Percentiles rank a stretch among this genome's conserved stretches.
These are phyloP conservation scores for Meripilus lineatus DNA, from an alignment of 1,284 basidiomycete genomes.

Conservation along the genomic window DNA sequence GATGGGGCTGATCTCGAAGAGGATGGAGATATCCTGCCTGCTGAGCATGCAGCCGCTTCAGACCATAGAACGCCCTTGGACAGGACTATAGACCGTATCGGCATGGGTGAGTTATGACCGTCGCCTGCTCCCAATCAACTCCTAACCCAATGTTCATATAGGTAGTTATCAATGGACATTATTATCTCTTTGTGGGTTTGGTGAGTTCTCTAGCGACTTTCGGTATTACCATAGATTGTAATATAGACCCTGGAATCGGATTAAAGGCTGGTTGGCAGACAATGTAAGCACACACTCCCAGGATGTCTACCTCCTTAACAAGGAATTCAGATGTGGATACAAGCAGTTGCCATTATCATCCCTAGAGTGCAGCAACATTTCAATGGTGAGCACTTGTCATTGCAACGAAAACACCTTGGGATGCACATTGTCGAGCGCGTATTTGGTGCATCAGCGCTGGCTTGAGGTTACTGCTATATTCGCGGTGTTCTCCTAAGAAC, in stretches of 20 bases:
- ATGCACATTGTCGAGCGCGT: too few species aligned
- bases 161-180: constrained; percentile 79
- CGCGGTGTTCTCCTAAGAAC: too few species aligned
- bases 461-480: too few species aligned
- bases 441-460: too few species aligned
- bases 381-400: constrained; percentile 58
- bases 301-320: constrained; percentile 23
- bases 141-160: constrained; percentile 18
- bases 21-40: constrained; percentile 35
- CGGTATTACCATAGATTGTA: background rate
- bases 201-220: constrained; percentile 39
- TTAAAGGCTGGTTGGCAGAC: constrained; percentile 77
- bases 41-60: constrained; percentile 26
- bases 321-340: constrained; percentile 77
- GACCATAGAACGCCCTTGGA: constrained; percentile 72
- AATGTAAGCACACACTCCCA: constrained; percentile 49
- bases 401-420: too few species aligned
- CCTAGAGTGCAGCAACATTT: constrained; percentile 91
- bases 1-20: constrained; percentile 27
- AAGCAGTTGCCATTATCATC: constrained; percentile 85
- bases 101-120: constrained; percentile 60
- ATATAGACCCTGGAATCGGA: constrained; percentile 4
- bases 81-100: constrained; percentile 84
- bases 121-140: constrained; percentile 4
- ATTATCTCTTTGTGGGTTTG: constrained; percentile 80